phyloP scores from a whole-genome alignment of 305 asterid genomes.

The Fraxinus greggii region DNA sequence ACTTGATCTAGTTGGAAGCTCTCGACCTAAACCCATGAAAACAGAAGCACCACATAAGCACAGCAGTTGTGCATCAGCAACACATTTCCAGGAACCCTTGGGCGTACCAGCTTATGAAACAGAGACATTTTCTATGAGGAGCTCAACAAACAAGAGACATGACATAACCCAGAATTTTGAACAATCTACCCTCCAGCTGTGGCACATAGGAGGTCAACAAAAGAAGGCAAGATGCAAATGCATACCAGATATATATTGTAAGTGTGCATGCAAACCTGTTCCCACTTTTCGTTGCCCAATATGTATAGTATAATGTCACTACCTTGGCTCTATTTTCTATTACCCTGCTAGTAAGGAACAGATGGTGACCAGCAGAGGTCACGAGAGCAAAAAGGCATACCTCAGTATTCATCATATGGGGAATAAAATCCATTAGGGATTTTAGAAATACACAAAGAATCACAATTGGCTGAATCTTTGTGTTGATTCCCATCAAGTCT shows the following conservation, averaged over 20 bases:
- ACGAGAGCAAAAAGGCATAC: neutral
- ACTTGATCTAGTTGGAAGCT: slow-evolving; percentile 6
- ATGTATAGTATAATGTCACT: neutral
- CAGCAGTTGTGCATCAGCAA: slow-evolving; percentile 10
- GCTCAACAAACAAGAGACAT: slow-evolving; percentile 14
- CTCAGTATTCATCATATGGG: neutral
- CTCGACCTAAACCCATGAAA: neutral
- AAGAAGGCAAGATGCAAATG: neutral
- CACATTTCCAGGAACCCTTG: slow-evolving; percentile 10
- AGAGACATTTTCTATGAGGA: neutral
- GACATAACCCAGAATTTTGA: slow-evolving; percentile 1
- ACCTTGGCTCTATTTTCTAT: neutral
- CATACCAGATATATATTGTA: neutral
- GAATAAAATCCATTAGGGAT: neutral
- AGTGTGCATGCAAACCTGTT: neutral
- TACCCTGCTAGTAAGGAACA: neutral
- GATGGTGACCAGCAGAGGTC: neutral
- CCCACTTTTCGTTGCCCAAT: neutral
- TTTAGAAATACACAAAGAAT: neutral
- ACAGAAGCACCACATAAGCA: neutral
- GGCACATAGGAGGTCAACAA: neutral
- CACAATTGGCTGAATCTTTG: neutral
- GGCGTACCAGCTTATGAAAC: slow-evolving; percentile 15
- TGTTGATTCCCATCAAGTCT: slow-evolving; percentile 9
- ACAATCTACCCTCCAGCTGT: slow-evolving; percentile 6